Evolutionary conservation across 306 rosid species (phyloP), one percentile per base, ranked within the genome.

Genomic region (Rosa chinensis): DNA sequence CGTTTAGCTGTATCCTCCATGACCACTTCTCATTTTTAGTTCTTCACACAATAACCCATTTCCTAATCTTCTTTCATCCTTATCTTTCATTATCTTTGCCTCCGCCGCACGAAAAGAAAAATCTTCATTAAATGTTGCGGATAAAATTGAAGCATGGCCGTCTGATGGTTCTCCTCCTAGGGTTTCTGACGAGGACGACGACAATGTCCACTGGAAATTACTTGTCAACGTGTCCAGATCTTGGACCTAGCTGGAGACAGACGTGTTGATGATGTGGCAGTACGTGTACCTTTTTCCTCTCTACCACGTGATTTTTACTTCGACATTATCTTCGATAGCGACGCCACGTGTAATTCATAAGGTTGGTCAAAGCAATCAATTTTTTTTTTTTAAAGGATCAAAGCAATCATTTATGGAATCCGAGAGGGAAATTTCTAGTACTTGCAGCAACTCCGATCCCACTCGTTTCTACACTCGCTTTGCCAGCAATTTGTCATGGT

Each of bases 331-430:
- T 14, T 50, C 3, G 87, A 80, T 68, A 74, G 37, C 42, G 37
- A 70, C 44, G 37, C 81, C 87, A 87, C 87, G 88, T 87, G 90
- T 80, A 56, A 4, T 7, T 9, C 66, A 58, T 18, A 40, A 0
- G 1, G 23, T 43, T 45, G 35, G 67, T 73, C 64, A 74, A 43
- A 32, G 10, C 68, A 77, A 74, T 84, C 77, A 77, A 0, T 25
- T 25, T 25, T 25, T 25, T 25, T 25, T 25, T 25, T 25, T 25
- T 0, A 25, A 25, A 25, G 28, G 28, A 25, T 73, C 64, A 74
- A 43, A 32, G 10, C 68, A 77, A 74, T 84, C 77, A 77, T 82
- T 63, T 67, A 73, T 13, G 48, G 47, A 44, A 77, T 40, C 79
- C 6, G 18, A 52, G 63, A 18, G 66, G 14, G 37, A 18, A 49